Evolutionary conservation across 495 filamentous ascomycete genomes (phyloP).

Genomic region (Cenococcum geophilum): DNA sequence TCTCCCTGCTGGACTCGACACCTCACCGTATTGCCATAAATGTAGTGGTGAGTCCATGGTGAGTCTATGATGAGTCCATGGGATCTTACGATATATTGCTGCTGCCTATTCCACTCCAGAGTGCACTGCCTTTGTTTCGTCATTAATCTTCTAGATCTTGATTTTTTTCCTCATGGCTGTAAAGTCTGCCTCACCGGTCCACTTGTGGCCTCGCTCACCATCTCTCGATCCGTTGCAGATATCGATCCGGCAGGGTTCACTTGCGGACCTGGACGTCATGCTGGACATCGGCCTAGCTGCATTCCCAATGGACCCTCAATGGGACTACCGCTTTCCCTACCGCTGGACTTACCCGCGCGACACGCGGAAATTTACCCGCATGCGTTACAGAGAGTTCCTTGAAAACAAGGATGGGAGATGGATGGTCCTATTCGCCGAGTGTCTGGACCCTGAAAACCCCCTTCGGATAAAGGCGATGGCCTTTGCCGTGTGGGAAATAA

Average conservation of each 20-base stretch:
- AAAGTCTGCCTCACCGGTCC: background rate
- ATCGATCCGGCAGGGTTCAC: background rate
- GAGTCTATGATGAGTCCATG: background rate
- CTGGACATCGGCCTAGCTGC: constrained; percentile 16
- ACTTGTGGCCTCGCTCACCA: background rate
- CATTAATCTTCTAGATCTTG: background rate
- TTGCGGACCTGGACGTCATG: constrained; percentile 14
- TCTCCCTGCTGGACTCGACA: too few relatives aligned
- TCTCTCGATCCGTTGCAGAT: background rate
- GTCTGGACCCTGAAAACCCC: background rate
- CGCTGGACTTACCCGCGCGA: constrained; percentile 12
- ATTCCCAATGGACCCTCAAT: constrained; percentile 20
- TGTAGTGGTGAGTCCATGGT: background rate
- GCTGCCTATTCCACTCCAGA: background rate
- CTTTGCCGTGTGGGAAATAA: constrained; percentile 20
- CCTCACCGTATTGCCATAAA: background rate
- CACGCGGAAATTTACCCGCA: constrained; percentile 6
- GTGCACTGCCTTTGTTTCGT: background rate
- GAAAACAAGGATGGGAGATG: constrained; percentile 9
- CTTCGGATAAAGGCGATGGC: background rate
- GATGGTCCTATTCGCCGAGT: constrained; percentile 17
- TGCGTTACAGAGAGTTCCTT: constrained; percentile 14
- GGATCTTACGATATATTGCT: background rate
- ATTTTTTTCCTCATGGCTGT: background rate
- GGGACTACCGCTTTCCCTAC: constrained; percentile 19